phyloP scores from a whole-genome alignment of 805 yeast genomes.

The Yamadazyma endophytica region DNA sequence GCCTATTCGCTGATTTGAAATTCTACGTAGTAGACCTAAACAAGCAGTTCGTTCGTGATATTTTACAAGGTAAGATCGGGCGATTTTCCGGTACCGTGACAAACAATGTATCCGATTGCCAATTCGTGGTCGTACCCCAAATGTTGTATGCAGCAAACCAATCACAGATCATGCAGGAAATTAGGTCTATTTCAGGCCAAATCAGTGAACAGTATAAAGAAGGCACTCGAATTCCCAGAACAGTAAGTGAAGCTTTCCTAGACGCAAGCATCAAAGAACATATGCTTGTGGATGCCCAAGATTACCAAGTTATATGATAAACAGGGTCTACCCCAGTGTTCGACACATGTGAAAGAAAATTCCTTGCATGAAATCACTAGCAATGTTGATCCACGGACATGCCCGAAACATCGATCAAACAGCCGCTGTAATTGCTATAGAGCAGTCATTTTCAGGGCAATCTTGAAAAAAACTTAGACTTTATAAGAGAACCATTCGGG shows the following conservation, averaged over 20 bases:
- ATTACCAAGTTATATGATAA: conserved; percentile 18
- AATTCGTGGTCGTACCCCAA: conserved; percentile 10
- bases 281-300: conserved; percentile 26
- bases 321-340: no score
- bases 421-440: no score
- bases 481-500: no score
- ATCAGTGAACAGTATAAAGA: conserved; percentile 8
- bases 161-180: conserved; percentile 1
- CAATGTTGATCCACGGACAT: no score
- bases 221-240: conserved; percentile 23
- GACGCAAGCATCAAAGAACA: conserved; percentile 21
- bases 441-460: no score
- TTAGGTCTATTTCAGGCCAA: conserved; percentile 13
- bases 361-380: no score
- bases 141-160: conserved; percentile 6
- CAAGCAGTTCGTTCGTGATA: conserved; percentile 5
- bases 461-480: no score
- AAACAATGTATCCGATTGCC: conserved; percentile 3
- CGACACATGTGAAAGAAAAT: no score
- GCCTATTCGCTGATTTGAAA: conserved; percentile 22
- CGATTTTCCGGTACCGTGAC: conserved; percentile 43
- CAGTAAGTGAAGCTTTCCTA: conserved; percentile 31
- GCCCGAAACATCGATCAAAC: no score
- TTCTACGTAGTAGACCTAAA: conserved; percentile 24
- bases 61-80: conserved; percentile 23